Conservation (phyloP, 148 eudicot species). For the Chenopodium formosanum region DNA sequence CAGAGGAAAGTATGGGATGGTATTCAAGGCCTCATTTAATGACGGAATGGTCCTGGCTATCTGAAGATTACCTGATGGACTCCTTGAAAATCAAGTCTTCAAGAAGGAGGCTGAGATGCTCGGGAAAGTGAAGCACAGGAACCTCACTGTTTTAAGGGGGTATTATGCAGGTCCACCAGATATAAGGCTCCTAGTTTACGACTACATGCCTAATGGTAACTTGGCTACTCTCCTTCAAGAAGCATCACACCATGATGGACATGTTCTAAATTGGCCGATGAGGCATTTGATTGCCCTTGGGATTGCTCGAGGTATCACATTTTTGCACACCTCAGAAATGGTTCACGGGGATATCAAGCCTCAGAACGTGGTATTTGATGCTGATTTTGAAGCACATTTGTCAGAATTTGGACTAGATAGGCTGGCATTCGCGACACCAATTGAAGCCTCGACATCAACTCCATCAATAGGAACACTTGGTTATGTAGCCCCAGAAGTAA, state of each 20-base stretch:
- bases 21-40: constrained; percentile 62
- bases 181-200: constrained; percentile 54
- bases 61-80: constrained; percentile 53
- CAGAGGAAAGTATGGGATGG: constrained; percentile 54
- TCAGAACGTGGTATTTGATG: constrained; percentile 66
- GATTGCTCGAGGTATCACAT: constrained; percentile 68
- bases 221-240: constrained; percentile 68
- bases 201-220: constrained; percentile 89
- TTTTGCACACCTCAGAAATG: constrained; percentile 45
- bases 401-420: constrained; percentile 69
- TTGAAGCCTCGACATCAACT: constrained; percentile 51
- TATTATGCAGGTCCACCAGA: constrained; percentile 68
- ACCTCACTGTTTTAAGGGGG: constrained; percentile 72
- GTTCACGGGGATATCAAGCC: constrained; percentile 74
- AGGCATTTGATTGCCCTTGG: constrained; percentile 73
- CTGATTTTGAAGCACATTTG: constrained; percentile 81
- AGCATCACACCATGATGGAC: constrained; percentile 80
- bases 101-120: constrained; percentile 67
- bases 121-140: constrained; percentile 67
- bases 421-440: constrained; percentile 34
- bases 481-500: constrained; percentile 60
- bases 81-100: constrained; percentile 44
- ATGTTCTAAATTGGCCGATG: constrained; percentile 86
- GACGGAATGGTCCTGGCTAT: constrained; percentile 81
- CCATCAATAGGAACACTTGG: constrained; percentile 60